Evolutionary conservation across 2,329 filamentous ascomycete genomes (phyloP).

Genomic region (Apiospora kogelbergensis): DNA sequence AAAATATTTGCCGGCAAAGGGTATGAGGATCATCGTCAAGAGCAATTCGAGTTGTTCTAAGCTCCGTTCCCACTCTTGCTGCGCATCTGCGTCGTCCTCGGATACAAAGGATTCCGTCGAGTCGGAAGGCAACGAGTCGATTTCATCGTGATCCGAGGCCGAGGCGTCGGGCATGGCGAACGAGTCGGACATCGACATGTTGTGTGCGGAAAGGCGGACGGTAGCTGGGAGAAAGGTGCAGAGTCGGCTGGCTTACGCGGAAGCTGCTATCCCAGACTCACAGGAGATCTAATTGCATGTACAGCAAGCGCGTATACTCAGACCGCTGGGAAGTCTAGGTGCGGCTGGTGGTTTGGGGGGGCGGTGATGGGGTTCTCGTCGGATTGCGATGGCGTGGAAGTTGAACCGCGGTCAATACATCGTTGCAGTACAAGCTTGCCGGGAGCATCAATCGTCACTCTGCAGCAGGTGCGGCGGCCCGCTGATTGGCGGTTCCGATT

Average conservation of each 20-base stretch:
- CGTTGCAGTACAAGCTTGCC: not conserved
- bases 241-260: not conserved
- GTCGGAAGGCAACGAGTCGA: constrained; percentile 65
- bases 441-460: not conserved
- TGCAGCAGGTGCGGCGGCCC: constrained; percentile 1
- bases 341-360: not conserved
- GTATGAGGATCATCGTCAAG: constrained; percentile 90
- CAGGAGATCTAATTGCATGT: not conserved
- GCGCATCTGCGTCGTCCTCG: constrained; percentile 76
- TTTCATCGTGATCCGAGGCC: constrained; percentile 53
- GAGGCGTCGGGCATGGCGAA: constrained; percentile 51
- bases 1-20: constrained; percentile 92
- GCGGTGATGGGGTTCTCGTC: not conserved
- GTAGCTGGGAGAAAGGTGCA: not conserved
- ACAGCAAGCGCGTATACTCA: not conserved
- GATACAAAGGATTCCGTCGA: constrained; percentile 55
- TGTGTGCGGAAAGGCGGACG: constrained; percentile 1
- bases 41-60: constrained; percentile 91
- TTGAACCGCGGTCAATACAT: constrained; percentile 6
- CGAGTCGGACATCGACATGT: constrained; percentile 45
- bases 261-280: constrained; percentile 3
- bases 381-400: not conserved
- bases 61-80: constrained; percentile 92
- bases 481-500: constrained; percentile 1
- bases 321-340: not conserved